phyloP scores from a whole-genome alignment of 2,329 filamentous ascomycete genomes.

The Aspergillus amoenus region DNA sequence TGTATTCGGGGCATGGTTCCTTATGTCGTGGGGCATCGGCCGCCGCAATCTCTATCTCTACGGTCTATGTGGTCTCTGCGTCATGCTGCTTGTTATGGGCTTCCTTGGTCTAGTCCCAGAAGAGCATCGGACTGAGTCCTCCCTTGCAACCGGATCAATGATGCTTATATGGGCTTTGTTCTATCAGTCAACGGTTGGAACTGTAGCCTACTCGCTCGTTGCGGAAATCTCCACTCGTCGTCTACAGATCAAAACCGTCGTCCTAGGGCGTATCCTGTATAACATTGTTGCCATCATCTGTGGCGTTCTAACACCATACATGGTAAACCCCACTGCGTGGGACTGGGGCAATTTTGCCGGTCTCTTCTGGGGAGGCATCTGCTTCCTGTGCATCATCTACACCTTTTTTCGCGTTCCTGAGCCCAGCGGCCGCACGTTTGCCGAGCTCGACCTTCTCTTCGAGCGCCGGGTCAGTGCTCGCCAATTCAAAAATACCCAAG shows the following conservation, averaged over 20 bases:
- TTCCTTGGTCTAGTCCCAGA: constrained; percentile 75
- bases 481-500: constrained; percentile 63
- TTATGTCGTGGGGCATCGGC: constrained; percentile 74
- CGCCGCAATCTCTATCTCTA: constrained; percentile 74
- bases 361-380: constrained; percentile 84
- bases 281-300: constrained; percentile 81
- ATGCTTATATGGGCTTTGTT: constrained; percentile 80
- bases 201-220: constrained; percentile 86
- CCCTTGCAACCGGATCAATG: constrained; percentile 77
- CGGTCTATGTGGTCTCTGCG: constrained; percentile 70
- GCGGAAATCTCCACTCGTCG: constrained; percentile 79
- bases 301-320: constrained; percentile 82
- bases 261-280: constrained; percentile 77
- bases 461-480: constrained; percentile 69
- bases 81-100: constrained; percentile 79
- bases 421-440: constrained; percentile 75
- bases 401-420: constrained; percentile 80
- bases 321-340: constrained; percentile 86
- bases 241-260: constrained; percentile 88
- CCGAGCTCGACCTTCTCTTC: constrained; percentile 82
- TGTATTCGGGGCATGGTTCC: constrained; percentile 76
- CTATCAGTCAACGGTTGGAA: constrained; percentile 85
- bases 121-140: constrained; percentile 57
- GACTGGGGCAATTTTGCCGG: constrained; percentile 84
- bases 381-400: constrained; percentile 78